Evolutionary conservation across 495 filamentous ascomycete species (phyloP).

Genomic region (Tuber borchii): DNA sequence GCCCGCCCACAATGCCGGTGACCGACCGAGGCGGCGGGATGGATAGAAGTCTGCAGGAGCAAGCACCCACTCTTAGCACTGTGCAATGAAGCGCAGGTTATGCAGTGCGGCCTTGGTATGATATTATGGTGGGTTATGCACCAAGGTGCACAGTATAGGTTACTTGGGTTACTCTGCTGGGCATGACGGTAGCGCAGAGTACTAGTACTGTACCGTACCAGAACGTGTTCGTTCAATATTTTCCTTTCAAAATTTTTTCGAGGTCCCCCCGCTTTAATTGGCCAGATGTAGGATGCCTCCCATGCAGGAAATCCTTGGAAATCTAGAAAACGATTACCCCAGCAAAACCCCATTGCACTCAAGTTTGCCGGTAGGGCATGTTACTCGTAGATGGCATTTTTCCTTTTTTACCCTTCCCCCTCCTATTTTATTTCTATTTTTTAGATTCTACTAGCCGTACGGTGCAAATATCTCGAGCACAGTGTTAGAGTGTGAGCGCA

Average conservation of each 20-base stretch:
- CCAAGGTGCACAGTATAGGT: neutral
- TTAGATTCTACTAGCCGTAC: neutral
- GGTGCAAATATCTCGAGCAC: too few species aligned
- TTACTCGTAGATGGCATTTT: neutral
- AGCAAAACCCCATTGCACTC: neutral
- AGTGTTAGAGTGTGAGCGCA: too few species aligned
- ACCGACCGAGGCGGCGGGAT: neutral
- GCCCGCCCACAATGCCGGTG: neutral
- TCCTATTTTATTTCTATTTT: neutral
- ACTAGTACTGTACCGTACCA: neutral
- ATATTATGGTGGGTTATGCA: neutral
- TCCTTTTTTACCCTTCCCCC: neutral
- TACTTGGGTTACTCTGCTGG: neutral
- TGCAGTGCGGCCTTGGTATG: neutral
- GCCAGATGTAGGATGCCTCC: neutral
- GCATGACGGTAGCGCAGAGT: neutral
- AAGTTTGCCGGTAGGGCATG: too few species aligned
- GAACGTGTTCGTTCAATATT: neutral
- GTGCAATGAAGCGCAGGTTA: neutral
- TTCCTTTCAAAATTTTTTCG: neutral
- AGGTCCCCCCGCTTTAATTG: neutral
- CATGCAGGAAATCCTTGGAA: neutral
- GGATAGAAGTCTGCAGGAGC: neutral
- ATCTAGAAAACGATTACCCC: slow-evolving; percentile 3
- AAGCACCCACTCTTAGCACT: neutral